These are phyloP conservation scores for Fibroporia radiculosa DNA, from an alignment of 768 basidiomycete genomes.

Conservation along the genomic window DNA sequence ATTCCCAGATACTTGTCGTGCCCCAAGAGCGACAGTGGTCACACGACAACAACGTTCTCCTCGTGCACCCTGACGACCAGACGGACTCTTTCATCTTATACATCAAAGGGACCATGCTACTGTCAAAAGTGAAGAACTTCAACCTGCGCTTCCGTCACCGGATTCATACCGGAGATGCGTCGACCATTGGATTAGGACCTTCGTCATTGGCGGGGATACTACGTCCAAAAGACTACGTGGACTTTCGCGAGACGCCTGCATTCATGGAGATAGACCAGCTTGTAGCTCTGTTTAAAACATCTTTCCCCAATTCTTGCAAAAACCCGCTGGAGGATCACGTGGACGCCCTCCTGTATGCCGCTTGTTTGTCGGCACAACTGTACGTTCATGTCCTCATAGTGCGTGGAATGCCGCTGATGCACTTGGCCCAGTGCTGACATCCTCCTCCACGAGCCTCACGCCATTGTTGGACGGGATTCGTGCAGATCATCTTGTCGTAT, in stretches of 20 bases:
- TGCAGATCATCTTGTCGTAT: conserved; percentile 68
- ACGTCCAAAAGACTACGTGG: conserved; percentile 30
- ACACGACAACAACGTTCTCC: conserved; percentile 51
- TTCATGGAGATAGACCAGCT: conserved; percentile 58
- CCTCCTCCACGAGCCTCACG: conserved; percentile 71
- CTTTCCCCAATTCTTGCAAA: conserved; percentile 48
- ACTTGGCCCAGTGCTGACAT: conserved; percentile 51
- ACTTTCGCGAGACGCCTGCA: conserved; percentile 51
- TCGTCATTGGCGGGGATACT: neutral
- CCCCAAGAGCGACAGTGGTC: conserved; percentile 57
- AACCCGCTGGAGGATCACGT: conserved; percentile 46
- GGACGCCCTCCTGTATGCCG: conserved; percentile 49
- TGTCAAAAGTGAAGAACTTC: conserved; percentile 56
- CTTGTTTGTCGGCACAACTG: conserved; percentile 16
- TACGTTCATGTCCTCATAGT: conserved; percentile 3
- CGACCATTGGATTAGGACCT: conserved; percentile 18
- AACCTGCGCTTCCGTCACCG: conserved; percentile 58
- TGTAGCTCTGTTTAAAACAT: conserved; percentile 47
- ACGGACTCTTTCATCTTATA: conserved; percentile 68
- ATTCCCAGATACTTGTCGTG: conserved; percentile 20
- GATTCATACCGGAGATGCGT: conserved; percentile 51
- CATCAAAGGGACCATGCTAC: conserved; percentile 58
- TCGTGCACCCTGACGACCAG: conserved; percentile 50
- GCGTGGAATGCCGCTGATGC: conserved; percentile 23
- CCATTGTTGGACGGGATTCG: conserved; percentile 45